Evolutionary conservation across 495 filamentous ascomycete genomes (phyloP).

Genomic region (Penicillium maclennaniae): DNA sequence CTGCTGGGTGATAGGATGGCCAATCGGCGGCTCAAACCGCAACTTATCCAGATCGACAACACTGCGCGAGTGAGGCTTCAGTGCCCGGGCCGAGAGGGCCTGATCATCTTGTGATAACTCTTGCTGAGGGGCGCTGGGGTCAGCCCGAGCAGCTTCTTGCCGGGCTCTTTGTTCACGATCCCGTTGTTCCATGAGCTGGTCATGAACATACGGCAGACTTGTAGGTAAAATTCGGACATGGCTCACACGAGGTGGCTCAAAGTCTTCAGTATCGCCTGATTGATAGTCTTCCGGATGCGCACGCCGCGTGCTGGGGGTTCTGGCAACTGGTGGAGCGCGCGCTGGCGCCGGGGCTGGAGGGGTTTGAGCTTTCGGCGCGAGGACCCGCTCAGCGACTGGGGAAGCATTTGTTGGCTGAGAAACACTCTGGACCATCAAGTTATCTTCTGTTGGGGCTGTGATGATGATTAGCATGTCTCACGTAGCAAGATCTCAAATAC

Average conservation of each 20-base stretch:
- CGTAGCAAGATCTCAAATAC: conserved; percentile 9
- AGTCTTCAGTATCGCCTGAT: conserved; percentile 27
- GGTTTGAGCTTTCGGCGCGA: conserved; percentile 21
- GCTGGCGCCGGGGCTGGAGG: conserved; percentile 10
- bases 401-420: conserved; percentile 20
- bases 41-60: conserved; percentile 50
- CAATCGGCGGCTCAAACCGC: conserved; percentile 64
- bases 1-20: conserved; percentile 53
- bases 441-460: conserved; percentile 42
- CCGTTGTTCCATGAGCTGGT: conserved; percentile 77
- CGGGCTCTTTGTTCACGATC: conserved; percentile 38
- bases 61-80: conserved; percentile 76
- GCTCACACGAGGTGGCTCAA: conserved; percentile 50
- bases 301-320: conserved; percentile 27
- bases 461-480: conserved; percentile 12
- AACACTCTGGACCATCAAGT: conserved; percentile 28
- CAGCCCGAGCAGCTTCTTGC: conserved; percentile 29
- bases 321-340: conserved; percentile 13
- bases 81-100: conserved; percentile 65
- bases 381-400: conserved; percentile 20
- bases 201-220: conserved; percentile 84
- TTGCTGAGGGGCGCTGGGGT: conserved; percentile 41
- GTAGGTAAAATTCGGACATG: conserved; percentile 88
- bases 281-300: conserved; percentile 23
- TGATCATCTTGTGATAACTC: conserved; percentile 67